Percentiles rank a stretch among this genome's conserved stretches.
These are phyloP conservation scores for Carpinus viminea DNA, from an alignment of 306 rosid species.

Conservation along the genomic window DNA sequence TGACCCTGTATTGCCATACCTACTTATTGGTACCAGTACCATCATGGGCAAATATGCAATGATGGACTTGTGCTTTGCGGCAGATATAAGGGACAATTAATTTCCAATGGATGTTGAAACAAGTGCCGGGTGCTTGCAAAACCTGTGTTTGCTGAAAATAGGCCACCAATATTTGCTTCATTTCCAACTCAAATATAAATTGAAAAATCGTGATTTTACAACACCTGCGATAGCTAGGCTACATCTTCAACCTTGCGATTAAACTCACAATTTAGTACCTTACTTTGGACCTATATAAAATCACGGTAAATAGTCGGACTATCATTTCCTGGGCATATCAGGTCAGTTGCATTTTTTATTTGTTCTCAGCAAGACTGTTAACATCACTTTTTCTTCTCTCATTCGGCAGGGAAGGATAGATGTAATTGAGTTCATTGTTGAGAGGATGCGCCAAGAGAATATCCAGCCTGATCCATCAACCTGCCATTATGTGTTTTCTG, in stretches of 20 bases:
- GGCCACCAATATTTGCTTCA: not conserved
- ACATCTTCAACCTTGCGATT: not conserved
- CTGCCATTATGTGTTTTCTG: constrained; percentile 65
- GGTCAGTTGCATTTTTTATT: not conserved
- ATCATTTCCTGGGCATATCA: not conserved
- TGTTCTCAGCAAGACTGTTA: not conserved
- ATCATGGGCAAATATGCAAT: not conserved
- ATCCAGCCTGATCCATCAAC: constrained; percentile 60
- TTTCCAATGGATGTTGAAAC: not conserved
- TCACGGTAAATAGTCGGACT: not conserved
- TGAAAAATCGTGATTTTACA: not conserved
- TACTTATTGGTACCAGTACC: not conserved
- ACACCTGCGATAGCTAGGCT: not conserved
- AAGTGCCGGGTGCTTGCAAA: not conserved
- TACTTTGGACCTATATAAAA: not conserved
- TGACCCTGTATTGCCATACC: not conserved
- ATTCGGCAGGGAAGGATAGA: constrained; percentile 65
- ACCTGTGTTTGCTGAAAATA: not conserved
- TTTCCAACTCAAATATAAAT: not conserved
- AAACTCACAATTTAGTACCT: not conserved
- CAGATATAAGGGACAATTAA: not conserved
- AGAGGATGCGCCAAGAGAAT: constrained; percentile 62
- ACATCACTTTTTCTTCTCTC: constrained; percentile 2
- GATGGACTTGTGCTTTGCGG: not conserved
- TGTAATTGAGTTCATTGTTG: constrained; percentile 68